These are phyloP conservation scores for Aspergillus sclerotialis DNA, from an alignment of 2,329 filamentous ascomycete species.

Conservation along the genomic window DNA sequence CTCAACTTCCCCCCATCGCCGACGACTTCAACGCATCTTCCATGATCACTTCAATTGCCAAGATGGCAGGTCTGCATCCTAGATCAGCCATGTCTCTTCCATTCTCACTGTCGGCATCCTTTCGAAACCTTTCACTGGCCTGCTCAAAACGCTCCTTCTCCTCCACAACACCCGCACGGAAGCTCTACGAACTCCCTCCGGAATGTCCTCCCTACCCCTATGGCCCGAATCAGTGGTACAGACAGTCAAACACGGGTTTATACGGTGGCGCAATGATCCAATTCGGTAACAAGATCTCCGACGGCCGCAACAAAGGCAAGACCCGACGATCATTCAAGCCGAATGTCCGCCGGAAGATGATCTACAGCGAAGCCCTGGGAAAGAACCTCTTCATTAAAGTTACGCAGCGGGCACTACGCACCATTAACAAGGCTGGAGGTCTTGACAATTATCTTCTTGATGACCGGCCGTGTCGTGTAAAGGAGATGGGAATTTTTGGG, in stretches of 20 bases:
- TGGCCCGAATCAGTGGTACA: constrained; percentile 36
- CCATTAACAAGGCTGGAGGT: constrained; percentile 76
- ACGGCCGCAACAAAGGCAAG: constrained; percentile 43
- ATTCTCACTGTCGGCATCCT: constrained; percentile 30
- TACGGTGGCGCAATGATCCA: constrained; percentile 41
- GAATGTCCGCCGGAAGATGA: constrained; percentile 42
- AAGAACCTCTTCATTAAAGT: constrained; percentile 40
- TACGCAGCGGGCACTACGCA: constrained; percentile 39
- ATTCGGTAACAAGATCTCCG: constrained; percentile 46
- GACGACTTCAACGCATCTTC: constrained; percentile 1
- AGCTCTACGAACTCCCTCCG: constrained; percentile 25
- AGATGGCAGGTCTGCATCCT: constrained; percentile 26
- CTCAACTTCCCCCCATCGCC: constrained; percentile 4
- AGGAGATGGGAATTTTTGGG: constrained; percentile 79
- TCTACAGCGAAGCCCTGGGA: constrained; percentile 38
- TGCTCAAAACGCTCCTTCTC: constrained; percentile 32
- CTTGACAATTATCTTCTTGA: constrained; percentile 88
- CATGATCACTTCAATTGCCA: constrained; percentile 6
- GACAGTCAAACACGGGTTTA: constrained; percentile 42
- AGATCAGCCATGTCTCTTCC: constrained; percentile 24
- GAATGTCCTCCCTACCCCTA: constrained; percentile 42
- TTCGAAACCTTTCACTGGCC: constrained; percentile 32
- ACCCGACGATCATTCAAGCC: constrained; percentile 44
- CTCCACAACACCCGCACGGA: constrained; percentile 26
- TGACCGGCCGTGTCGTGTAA: constrained; percentile 67